A percentile compares a stretch with the other conserved stretches of the same genome.
Conservation (phyloP, 2,329 filamentous ascomycete species). For the Exophiala sp. region DNA sequence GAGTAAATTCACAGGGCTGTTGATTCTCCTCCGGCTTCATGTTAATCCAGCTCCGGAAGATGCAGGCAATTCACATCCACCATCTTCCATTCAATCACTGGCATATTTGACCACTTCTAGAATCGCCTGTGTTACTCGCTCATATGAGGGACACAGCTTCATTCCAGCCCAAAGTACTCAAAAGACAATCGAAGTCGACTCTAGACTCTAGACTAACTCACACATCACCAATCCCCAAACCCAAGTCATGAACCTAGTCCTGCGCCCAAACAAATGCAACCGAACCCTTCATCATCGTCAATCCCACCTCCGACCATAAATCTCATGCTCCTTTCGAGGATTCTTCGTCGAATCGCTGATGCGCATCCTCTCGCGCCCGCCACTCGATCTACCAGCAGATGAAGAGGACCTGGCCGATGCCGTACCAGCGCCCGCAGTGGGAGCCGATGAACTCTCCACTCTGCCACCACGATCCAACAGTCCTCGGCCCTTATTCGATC, state of each 20-base stretch:
- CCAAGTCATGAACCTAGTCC: neutral
- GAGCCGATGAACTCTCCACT: neutral
- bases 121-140: no score
- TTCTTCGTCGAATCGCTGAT: constrained; percentile 11
- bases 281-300: neutral
- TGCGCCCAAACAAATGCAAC: neutral
- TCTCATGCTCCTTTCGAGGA: constrained; percentile 15
- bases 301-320: constrained; percentile 19
- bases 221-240: no score
- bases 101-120: no score
- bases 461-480: constrained; percentile 6
- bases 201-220: no score
- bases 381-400: neutral
- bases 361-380: constrained; percentile 8
- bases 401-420: neutral
- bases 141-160: no score
- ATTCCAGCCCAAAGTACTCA: no score
- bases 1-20: no score
- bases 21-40: no score
- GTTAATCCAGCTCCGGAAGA: no score
- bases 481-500: constrained; percentile 4
- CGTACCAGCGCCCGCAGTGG: neutral
- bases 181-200: no score
- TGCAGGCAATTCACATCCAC: no score
- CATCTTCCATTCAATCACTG: no score